phyloP scores from a whole-genome alignment of 2,329 filamentous ascomycete species.

The Tolypocladium cylindrosporum region DNA sequence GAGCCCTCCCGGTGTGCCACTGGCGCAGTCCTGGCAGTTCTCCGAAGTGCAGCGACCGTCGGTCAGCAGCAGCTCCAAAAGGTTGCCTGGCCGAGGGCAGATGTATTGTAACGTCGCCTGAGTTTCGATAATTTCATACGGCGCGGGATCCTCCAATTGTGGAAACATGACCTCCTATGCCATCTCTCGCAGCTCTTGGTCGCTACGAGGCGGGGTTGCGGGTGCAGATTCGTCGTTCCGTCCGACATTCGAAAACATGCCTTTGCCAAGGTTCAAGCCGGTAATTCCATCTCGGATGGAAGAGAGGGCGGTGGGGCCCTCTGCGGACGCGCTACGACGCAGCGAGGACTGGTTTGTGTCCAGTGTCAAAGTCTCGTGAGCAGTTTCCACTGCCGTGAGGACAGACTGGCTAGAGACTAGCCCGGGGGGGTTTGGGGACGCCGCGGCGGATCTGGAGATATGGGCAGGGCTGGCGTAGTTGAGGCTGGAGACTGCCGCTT shows the following conservation, averaged over 20 bases:
- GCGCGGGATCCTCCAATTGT: conserved; percentile 14
- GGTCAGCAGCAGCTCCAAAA: not conserved
- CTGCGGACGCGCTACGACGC: conserved; percentile 34
- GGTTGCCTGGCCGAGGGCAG: not conserved
- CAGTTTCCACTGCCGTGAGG: conserved; percentile 48
- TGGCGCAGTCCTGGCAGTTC: not conserved
- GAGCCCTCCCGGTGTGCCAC: not conserved
- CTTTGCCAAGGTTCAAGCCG: conserved; percentile 37
- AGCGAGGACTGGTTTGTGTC: conserved; percentile 23
- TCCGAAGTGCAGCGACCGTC: not conserved
- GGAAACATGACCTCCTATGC: conserved; percentile 32
- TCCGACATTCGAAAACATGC: conserved; percentile 26
- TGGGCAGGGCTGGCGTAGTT: conserved; percentile 16
- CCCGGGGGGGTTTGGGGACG: conserved; percentile 28
- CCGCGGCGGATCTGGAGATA: conserved; percentile 10
- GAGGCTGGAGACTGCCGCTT: conserved; percentile 24
- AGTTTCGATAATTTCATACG: conserved; percentile 22
- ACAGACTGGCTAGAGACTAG: conserved; percentile 39
- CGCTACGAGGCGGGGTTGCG: conserved; percentile 16
- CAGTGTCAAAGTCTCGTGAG: conserved; percentile 40
- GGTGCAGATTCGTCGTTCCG: conserved; percentile 13
- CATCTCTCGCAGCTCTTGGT: conserved; percentile 36
- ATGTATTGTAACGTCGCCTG: conserved; percentile 13
- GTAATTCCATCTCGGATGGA: conserved; percentile 38
- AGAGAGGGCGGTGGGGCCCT: conserved; percentile 32